phyloP scores from a whole-genome alignment of 495 filamentous ascomycete genomes.

The Bacidia gigantensis region DNA sequence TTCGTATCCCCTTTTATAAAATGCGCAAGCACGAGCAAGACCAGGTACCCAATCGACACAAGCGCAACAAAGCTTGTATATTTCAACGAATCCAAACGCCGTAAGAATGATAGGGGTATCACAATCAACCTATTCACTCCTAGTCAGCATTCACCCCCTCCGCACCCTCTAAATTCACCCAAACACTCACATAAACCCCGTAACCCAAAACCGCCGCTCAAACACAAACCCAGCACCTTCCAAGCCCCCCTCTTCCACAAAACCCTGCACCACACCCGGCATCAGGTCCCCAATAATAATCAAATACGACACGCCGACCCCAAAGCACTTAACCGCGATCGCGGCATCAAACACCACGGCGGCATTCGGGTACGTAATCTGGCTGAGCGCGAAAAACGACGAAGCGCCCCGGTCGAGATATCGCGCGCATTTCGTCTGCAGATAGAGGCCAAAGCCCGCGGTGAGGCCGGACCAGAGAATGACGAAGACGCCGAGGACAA shows the following conservation, averaged over 20 bases:
- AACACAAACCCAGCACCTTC: constrained; percentile 65
- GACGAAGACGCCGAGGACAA: constrained; percentile 65
- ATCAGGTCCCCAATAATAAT: constrained; percentile 98
- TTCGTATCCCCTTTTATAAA: constrained; percentile 68
- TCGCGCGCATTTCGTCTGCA: constrained; percentile 80
- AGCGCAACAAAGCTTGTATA: constrained; percentile 91
- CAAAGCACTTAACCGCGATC: constrained; percentile 96
- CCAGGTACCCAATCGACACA: constrained; percentile 83
- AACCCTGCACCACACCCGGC: constrained; percentile 80
- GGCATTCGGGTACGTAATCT: constrained; percentile 92
- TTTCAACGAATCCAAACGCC: constrained; percentile 84
- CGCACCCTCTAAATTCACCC: not conserved
- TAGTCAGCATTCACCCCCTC: not conserved
- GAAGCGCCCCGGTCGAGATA: constrained; percentile 75
- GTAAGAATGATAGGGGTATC: constrained; percentile 84
- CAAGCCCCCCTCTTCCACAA: constrained; percentile 44
- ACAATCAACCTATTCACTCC: constrained; percentile 56
- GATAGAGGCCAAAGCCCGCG: constrained; percentile 85
- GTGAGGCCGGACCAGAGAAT: constrained; percentile 83
- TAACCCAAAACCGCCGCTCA: constrained; percentile 93
- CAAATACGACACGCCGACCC: constrained; percentile 88
- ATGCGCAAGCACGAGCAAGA: constrained; percentile 82
- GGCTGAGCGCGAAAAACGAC: constrained; percentile 85
- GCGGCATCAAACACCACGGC: constrained; percentile 91
- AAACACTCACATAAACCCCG: constrained; percentile 69